Evolutionary conservation across 139 green algal species (phyloP), one percentile per base, ranked within the genome.

Genomic region (Monoraphidium neglectum): DNA sequence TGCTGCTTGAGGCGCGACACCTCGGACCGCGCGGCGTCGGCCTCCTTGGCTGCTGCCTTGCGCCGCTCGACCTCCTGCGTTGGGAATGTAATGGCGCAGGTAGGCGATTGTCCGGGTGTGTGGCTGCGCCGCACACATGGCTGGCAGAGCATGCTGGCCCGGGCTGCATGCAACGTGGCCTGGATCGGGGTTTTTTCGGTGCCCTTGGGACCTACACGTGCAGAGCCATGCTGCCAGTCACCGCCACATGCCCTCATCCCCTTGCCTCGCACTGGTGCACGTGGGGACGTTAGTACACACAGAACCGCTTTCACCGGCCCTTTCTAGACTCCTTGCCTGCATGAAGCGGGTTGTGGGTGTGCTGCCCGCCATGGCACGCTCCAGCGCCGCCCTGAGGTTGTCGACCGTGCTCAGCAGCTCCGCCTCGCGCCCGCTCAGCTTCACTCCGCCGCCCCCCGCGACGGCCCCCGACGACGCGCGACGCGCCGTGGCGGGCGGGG

Each of bases 271-370:
- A 60, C 18, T 21, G 18, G 51, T 18, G 51, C 21, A 60, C 51
- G 18, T 21, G 21, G 21, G 21, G n/a, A n/a, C n/a, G n/a, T n/a
- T n/a, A n/a, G n/a, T n/a, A n/a, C n/a, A n/a, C n/a, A n/a, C n/a
- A n/a, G n/a, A n/a, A n/a, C n/a, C n/a, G n/a, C n/a, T n/a, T n/a
- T n/a, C n/a, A n/a, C n/a, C n/a, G n/a, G n/a, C n/a, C n/a, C n/a
- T n/a, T n/a, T n/a, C n/a, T n/a, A n/a, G n/a, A 67, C 35, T 72
- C 13, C 76, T 47, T 24, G 88, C 86, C 80, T 89, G 78, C 89
- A 95, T 95, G 82, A 93, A 95, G 63, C 94, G 94, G 36, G 83
- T 83, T 53, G 72, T 87, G 72, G 88, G 86, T 51, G 92, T 90
- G 38, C 77, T 87, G 47, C 74, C 85, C 24, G 88, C 59, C 32